Evolutionary conservation across 805 yeast genomes (phyloP).

Genomic region (Torulaspora franciscae): DNA sequence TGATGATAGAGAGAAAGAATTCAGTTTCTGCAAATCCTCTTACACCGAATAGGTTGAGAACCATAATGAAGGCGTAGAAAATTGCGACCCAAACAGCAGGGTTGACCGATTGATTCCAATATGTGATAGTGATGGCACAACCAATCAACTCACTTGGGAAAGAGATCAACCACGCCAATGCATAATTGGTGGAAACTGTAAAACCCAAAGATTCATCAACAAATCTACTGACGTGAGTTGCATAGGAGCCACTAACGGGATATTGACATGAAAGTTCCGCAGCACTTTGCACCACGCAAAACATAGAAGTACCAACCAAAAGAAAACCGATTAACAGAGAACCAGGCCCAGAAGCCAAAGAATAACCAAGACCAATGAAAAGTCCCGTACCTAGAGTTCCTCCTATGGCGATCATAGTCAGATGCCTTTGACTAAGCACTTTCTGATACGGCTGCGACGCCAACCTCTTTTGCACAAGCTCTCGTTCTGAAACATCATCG

Average conservation of each 20-base stretch:
- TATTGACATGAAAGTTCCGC: conserved; percentile 47
- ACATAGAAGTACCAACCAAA: conserved; percentile 29
- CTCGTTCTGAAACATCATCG: conserved; percentile 8
- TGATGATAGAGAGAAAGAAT: conserved; percentile 43
- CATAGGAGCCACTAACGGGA: conserved; percentile 53
- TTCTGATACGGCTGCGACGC: conserved; percentile 20
- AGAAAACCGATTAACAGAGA: conserved; percentile 24
- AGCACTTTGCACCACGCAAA: conserved; percentile 30
- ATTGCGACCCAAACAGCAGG: conserved; percentile 30
- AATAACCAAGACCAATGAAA: conserved; percentile 29
- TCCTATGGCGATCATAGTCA: conserved; percentile 34
- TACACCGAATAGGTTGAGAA: conserved; percentile 49
- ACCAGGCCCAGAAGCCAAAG: conserved; percentile 29
- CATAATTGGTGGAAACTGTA: conserved; percentile 56
- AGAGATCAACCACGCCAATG: conserved; percentile 51
- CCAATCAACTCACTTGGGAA: conserved; percentile 54
- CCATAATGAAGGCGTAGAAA: conserved; percentile 36
- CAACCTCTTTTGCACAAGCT: conserved; percentile 10
- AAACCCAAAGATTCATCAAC: conserved; percentile 57
- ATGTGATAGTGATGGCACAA: conserved; percentile 48
- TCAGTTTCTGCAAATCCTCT: conserved; percentile 53
- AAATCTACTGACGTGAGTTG: conserved; percentile 53
- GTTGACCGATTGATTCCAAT: conserved; percentile 37
- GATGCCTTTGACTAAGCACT: conserved; percentile 24
- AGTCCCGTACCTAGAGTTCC: conserved; percentile 34